phyloP scores from a whole-genome alignment of 305 asterid species.

The Fraxinus albicans region DNA sequence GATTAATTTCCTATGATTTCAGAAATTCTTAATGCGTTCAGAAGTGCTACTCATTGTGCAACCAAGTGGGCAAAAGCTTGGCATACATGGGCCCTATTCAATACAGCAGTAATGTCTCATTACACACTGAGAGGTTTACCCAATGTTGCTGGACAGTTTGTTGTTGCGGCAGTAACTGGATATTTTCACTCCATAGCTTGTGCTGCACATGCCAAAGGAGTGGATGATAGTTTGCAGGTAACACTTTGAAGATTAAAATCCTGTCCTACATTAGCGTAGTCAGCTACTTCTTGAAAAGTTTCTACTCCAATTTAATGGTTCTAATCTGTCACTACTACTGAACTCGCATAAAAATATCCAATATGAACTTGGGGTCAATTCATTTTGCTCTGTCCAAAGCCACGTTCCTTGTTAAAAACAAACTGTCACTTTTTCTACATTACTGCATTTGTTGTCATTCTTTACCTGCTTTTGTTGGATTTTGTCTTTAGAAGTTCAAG shows the following conservation, averaged over 20 bases:
- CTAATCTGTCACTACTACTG: not conserved
- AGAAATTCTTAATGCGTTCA: slow-evolving; percentile 89
- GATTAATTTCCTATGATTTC: slow-evolving; percentile 33
- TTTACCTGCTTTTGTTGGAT: not conserved
- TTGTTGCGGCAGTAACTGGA: slow-evolving; percentile 97
- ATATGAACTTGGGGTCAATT: not conserved
- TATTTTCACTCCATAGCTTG: slow-evolving; percentile 98
- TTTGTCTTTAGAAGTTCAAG: not conserved
- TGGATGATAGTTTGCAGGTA: slow-evolving; percentile 98
- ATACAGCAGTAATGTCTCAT: slow-evolving; percentile 98
- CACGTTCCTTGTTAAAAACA: not conserved
- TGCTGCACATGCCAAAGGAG: slow-evolving; percentile 96
- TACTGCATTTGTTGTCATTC: not conserved
- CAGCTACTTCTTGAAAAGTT: slow-evolving; percentile 14
- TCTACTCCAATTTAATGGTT: not conserved
- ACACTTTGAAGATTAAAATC: slow-evolving; percentile 12
- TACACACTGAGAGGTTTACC: slow-evolving; percentile 75
- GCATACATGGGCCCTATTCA: slow-evolving; percentile 99
- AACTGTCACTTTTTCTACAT: not conserved
- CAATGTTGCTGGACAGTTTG: slow-evolving; percentile 70
- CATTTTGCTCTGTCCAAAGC: slow-evolving; percentile 7
- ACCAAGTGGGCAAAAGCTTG: slow-evolving; percentile 95
- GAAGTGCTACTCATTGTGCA: slow-evolving; percentile 83
- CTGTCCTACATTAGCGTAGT: slow-evolving; percentile 15
- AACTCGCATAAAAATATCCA: not conserved